Evolutionary conservation across 2,329 filamentous ascomycete species (phyloP).

Genomic region (Teratosphaeria gauchensis): DNA sequence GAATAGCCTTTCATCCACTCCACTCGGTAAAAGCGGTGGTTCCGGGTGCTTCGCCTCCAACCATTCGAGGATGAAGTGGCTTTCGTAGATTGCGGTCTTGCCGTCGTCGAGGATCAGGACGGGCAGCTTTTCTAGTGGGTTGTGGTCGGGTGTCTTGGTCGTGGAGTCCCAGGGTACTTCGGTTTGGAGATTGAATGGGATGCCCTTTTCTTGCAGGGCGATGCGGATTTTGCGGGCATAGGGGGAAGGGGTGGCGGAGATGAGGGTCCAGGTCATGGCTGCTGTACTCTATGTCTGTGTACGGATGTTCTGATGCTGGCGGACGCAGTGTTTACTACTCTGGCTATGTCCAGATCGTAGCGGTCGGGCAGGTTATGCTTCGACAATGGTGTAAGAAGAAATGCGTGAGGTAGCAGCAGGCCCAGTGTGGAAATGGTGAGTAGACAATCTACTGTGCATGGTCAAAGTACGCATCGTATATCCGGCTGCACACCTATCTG

Average conservation of each 20-base stretch:
- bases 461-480: neutral
- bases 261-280: neutral
- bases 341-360: too few relatives aligned
- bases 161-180: constrained; percentile 35
- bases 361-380: too few relatives aligned
- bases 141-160: constrained; percentile 30
- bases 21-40: constrained; percentile 18
- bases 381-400: too few relatives aligned
- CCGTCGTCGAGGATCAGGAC: constrained; percentile 26
- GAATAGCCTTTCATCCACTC: constrained; percentile 21
- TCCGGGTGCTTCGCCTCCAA: constrained; percentile 26
- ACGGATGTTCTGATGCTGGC: neutral
- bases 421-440: too few relatives aligned
- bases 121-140: constrained; percentile 32
- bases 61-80: constrained; percentile 30
- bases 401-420: too few relatives aligned
- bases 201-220: constrained; percentile 28
- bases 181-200: constrained; percentile 32
- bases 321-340: too few relatives aligned
- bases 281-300: constrained; percentile 7
- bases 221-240: constrained; percentile 36
- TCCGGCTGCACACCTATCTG: neutral
- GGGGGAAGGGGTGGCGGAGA: constrained; percentile 22
- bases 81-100: constrained; percentile 26
- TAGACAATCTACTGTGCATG: too few relatives aligned